phyloP scores from a whole-genome alignment of 73 alveolate genomes.

The Paramecium sexaurelia region DNA sequence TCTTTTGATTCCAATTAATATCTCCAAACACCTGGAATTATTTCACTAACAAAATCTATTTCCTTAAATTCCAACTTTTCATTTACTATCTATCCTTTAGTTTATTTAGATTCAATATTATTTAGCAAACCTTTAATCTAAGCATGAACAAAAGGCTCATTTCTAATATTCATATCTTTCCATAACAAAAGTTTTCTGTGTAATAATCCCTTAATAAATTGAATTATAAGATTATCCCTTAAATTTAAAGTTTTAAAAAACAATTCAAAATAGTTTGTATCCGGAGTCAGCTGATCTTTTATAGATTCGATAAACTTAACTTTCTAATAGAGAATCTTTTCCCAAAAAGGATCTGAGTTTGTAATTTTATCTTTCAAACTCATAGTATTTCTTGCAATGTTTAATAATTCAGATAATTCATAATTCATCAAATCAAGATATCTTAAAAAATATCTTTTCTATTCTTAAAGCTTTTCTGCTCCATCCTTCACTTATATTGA shows the following conservation, averaged over 20 bases:
- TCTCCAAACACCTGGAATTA: slow-evolving; percentile 20
- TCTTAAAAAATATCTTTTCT: slow-evolving; percentile 9
- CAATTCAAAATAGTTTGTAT: slow-evolving; percentile 42
- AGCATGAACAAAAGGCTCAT: slow-evolving; percentile 50
- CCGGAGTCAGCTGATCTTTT: slow-evolving; percentile 1
- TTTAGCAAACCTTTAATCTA: not conserved
- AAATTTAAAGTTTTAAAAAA: not conserved
- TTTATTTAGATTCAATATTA: not conserved
- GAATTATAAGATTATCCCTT: slow-evolving; percentile 9
- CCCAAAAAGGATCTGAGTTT: slow-evolving; percentile 49
- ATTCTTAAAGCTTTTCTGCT: not conserved
- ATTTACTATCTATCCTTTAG: not conserved
- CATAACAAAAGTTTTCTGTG: slow-evolving; percentile 30
- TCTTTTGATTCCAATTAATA: not conserved
- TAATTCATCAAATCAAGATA: not conserved
- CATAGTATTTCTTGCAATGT: not conserved
- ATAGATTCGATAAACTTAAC: not conserved
- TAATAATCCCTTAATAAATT: not conserved
- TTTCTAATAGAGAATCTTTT: slow-evolving; percentile 34
- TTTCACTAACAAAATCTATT: not conserved
- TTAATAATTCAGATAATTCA: slow-evolving; percentile 19
- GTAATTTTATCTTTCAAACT: not conserved
- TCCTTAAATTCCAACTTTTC: slow-evolving; percentile 37
- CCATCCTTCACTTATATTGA: slow-evolving; percentile 16
- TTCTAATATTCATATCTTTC: slow-evolving; percentile 34